These are phyloP conservation scores for Penstemon newberryi DNA, from an alignment of 257 asterid genomes.

Conservation along the genomic window DNA sequence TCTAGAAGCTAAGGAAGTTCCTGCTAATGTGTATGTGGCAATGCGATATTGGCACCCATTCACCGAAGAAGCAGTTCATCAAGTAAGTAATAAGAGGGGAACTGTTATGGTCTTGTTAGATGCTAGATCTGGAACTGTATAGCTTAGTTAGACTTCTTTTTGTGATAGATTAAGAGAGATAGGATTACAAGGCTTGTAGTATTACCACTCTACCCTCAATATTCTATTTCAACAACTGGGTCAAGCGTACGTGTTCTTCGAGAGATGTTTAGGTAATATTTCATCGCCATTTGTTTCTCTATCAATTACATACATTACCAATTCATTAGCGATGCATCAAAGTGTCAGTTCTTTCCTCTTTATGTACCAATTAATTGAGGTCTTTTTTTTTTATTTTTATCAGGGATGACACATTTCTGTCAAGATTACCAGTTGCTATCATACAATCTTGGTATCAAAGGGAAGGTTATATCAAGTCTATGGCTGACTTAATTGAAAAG, in stretches of 20 bases:
- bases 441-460: constrained; percentile 96
- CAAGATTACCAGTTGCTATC: constrained; percentile 77
- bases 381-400: neutral
- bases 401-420: constrained; percentile 68
- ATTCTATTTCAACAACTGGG: constrained; percentile 94
- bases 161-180: constrained; percentile 77
- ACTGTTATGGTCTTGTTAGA: neutral
- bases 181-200: constrained; percentile 80
- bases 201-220: constrained; percentile 94
- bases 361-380: neutral
- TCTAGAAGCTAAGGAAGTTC: constrained; percentile 59
- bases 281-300: constrained; percentile 3
- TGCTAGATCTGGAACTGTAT: neutral
- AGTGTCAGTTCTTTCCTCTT: neutral
- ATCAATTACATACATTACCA: neutral
- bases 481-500: constrained; percentile 86
- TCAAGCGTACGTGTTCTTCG: constrained; percentile 89
- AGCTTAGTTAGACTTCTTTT: neutral
- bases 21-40: constrained; percentile 84
- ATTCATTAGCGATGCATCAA: neutral
- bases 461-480: constrained; percentile 79
- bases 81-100: constrained; percentile 41
- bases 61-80: constrained; percentile 95
- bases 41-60: constrained; percentile 99
- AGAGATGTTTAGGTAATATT: constrained; percentile 62